phyloP scores from a whole-genome alignment of 2,329 filamentous ascomycete genomes.

The Phialemoniopsis sp. region DNA sequence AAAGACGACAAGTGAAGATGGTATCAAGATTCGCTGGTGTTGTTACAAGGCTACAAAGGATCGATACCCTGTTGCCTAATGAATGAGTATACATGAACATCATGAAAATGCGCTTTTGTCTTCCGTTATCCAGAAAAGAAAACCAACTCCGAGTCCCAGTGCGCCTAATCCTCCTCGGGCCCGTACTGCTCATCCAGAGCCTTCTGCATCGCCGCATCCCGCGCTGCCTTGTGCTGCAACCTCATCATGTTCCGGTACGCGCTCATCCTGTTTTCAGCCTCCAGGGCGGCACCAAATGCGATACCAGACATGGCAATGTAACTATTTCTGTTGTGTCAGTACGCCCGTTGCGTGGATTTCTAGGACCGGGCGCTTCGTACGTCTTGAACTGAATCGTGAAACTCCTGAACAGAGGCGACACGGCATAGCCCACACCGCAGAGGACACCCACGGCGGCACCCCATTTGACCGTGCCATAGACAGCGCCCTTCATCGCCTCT shows the following conservation, averaged over 20 bases:
- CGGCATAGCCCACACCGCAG: slow-evolving; percentile 56
- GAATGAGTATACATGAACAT: neutral
- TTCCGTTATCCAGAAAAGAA: neutral
- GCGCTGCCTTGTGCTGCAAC: slow-evolving; percentile 57
- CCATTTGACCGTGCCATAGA: slow-evolving; percentile 68
- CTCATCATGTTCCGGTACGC: slow-evolving; percentile 63
- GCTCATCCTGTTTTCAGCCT: slow-evolving; percentile 66
- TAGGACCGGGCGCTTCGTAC: slow-evolving; percentile 54
- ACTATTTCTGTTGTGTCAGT: slow-evolving; percentile 32
- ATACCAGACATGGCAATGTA: slow-evolving; percentile 84
- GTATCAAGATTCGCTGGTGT: too few relatives aligned
- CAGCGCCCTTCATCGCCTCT: slow-evolving; percentile 66
- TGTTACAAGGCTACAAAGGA: too few relatives aligned
- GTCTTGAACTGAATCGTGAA: slow-evolving; percentile 75
- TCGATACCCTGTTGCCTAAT: neutral
- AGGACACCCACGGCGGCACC: slow-evolving; percentile 61
- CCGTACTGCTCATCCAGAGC: slow-evolving; percentile 59
- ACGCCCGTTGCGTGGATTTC: too few relatives aligned
- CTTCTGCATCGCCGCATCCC: slow-evolving; percentile 66
- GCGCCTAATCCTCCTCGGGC: slow-evolving; percentile 33
- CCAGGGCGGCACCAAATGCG: slow-evolving; percentile 73
- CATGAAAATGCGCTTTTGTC: slow-evolving; percentile 6
- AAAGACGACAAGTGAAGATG: too few relatives aligned
- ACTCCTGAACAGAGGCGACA: slow-evolving; percentile 69
- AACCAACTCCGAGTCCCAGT: too few relatives aligned